These are phyloP conservation scores for Xylaria sp. DNA, from an alignment of 2,329 filamentous ascomycete species.

Conservation along the genomic window DNA sequence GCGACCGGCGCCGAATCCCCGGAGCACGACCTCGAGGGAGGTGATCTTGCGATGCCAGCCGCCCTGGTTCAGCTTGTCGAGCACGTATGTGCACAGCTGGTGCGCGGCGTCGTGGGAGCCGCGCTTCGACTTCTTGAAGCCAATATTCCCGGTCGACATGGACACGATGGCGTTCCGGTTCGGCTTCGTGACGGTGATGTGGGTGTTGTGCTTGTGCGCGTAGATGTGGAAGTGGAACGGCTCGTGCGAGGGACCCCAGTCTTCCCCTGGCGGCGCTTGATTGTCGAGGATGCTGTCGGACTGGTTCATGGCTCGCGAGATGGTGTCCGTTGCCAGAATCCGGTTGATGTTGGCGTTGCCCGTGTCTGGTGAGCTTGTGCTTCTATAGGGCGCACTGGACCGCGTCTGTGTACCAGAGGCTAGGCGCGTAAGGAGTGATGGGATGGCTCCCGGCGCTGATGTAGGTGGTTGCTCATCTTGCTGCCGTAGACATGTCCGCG, in stretches of 20 bases:
- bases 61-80: conserved; percentile 85
- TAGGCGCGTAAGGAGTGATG: conserved; percentile 22
- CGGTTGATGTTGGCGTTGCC: conserved; percentile 18
- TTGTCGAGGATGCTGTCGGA: conserved; percentile 38
- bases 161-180: conserved; percentile 83
- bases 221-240: conserved; percentile 90
- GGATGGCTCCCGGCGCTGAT: conserved; percentile 1
- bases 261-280: conserved; percentile 46
- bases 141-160: conserved; percentile 85
- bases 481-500: conserved; percentile 52
- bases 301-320: conserved; percentile 41
- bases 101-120: conserved; percentile 91
- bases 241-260: conserved; percentile 57
- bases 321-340: conserved; percentile 37
- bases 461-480: conserved; percentile 29
- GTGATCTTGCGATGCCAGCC: conserved; percentile 81
- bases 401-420: background rate
- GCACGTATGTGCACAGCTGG: conserved; percentile 84
- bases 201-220: conserved; percentile 92
- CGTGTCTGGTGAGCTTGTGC: background rate
- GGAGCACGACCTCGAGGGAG: conserved; percentile 80
- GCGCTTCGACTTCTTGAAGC: conserved; percentile 85
- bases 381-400: background rate
- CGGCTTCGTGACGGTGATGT: conserved; percentile 89
- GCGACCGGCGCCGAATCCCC: conserved; percentile 87